phyloP scores from a whole-genome alignment of 495 filamentous ascomycete genomes.

The Venustampulla echinocandica region DNA sequence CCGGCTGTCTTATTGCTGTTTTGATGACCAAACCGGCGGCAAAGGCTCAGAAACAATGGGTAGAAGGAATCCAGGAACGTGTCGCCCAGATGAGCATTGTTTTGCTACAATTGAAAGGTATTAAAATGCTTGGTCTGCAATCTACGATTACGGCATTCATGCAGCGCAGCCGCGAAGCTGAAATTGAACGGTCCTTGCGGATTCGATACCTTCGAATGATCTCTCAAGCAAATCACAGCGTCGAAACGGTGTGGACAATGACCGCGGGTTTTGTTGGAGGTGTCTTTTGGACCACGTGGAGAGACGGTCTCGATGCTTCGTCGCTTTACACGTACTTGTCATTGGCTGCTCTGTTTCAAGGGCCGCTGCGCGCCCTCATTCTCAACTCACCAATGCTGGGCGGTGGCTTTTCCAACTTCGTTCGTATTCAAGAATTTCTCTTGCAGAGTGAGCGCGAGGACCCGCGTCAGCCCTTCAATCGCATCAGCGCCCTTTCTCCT shows the following conservation, averaged over 20 bases:
- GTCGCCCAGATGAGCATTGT: conserved; percentile 27
- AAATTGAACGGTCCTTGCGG: conserved; percentile 20
- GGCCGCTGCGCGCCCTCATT: conserved; percentile 23
- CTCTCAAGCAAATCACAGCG: too few species aligned
- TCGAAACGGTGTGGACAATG: too few species aligned
- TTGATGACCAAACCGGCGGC: conserved; percentile 10
- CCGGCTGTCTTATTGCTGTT: too few species aligned
- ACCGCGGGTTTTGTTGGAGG: too few species aligned
- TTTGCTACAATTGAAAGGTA: conserved; percentile 28
- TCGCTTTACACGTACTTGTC: too few species aligned
- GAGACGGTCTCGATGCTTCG: too few species aligned
- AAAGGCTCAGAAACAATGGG: conserved; percentile 35
- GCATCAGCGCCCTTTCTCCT: neutral
- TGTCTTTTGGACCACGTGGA: too few species aligned
- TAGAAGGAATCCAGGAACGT: conserved; percentile 34
- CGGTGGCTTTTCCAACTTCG: conserved; percentile 25
- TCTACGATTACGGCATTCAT: conserved; percentile 16
- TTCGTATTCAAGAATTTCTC: conserved; percentile 26
- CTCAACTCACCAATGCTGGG: conserved; percentile 18
- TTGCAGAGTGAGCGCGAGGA: too few species aligned
- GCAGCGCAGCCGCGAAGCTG: conserved; percentile 17
- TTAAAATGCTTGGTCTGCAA: conserved; percentile 30
- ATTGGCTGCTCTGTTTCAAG: conserved; percentile 20
- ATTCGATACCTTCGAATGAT: conserved; percentile 28
- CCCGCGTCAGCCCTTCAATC: neutral